A percentile compares a stretch with the other conserved stretches of the same genome.
Conservation (phyloP, 345 rosid genomes). For the Corymbia maculata region DNA sequence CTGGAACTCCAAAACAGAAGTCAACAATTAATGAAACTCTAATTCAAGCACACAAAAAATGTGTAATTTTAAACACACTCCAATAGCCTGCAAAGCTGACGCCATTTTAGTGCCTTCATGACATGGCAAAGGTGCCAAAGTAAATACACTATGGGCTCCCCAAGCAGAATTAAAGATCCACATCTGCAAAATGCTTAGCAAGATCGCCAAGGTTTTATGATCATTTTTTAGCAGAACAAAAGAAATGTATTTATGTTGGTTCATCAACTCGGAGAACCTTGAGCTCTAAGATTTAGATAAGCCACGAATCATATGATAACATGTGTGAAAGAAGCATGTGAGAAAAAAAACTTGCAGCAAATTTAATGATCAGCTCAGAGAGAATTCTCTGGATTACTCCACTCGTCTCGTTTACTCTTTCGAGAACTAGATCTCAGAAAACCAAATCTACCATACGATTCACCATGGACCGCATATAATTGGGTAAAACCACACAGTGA, state of each 20-base stretch:
- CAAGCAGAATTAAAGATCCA: not conserved
- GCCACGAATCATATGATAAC: not conserved
- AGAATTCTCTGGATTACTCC: not conserved
- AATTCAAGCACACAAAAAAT: not conserved
- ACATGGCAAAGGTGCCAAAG: not conserved
- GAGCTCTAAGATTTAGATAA: not conserved
- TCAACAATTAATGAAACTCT: not conserved
- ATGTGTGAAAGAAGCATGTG: not conserved
- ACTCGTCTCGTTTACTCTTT: not conserved
- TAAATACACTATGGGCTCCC: not conserved
- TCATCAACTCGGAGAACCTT: not conserved
- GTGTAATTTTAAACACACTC: not conserved
- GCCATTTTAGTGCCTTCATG: not conserved
- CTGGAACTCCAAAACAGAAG: not conserved
- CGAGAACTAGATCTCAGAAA: not conserved
- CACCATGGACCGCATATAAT: not conserved
- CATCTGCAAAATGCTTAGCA: not conserved
- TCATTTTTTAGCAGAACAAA: not conserved
- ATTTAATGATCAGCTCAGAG: not conserved
- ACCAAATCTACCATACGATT: not conserved
- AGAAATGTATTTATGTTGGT: not conserved
- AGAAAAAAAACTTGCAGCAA: accelerated
- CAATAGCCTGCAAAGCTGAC: not conserved
- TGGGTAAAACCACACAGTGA: not conserved
- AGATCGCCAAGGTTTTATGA: not conserved